phyloP scores from a whole-genome alignment of 164 flowering plant genomes.

The Hamamelis virginiana region DNA sequence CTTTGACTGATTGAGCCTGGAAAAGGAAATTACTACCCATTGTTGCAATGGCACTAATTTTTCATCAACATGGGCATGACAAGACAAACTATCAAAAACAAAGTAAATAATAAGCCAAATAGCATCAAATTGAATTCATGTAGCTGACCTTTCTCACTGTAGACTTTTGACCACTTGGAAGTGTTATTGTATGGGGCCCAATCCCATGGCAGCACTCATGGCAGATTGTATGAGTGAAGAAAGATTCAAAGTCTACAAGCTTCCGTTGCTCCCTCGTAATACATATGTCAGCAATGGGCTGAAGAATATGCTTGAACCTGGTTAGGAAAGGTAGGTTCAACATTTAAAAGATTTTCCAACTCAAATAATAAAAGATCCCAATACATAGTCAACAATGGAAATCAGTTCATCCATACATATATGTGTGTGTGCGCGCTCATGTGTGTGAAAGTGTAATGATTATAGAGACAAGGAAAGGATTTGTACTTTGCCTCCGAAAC shows the following conservation, averaged over 20 bases:
- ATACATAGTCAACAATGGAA: not conserved
- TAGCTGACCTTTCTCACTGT: slow-evolving; percentile 85
- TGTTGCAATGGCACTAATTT: too few species aligned
- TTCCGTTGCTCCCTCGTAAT: slow-evolving; percentile 62
- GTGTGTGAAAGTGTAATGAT: not conserved
- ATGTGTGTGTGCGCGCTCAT: too few species aligned
- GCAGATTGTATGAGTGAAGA: slow-evolving; percentile 92
- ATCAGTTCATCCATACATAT: not conserved
- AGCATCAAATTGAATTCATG: not conserved
- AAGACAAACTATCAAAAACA: not conserved
- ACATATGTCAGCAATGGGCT: slow-evolving; percentile 73
- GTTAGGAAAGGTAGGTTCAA: slow-evolving; percentile 12
- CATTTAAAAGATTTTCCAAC: not conserved
- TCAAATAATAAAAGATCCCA: not conserved
- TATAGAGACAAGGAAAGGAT: slow-evolving; percentile 7
- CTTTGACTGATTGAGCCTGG: too few species aligned
- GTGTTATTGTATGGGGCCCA: slow-evolving; percentile 88
- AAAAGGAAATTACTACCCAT: too few species aligned
- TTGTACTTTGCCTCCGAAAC: slow-evolving; percentile 91
- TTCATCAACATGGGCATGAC: too few species aligned
- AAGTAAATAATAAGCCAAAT: slow-evolving; percentile 1
- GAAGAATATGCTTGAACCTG: slow-evolving; percentile 92
- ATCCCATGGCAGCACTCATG: slow-evolving; percentile 98
- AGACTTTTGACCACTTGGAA: slow-evolving; percentile 78
- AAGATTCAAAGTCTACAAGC: slow-evolving; percentile 82